Percentiles rank a stretch among this genome's conserved stretches.
Evolutionary conservation across 2,329 filamentous ascomycete species (phyloP).

Genomic region (Fusarium mexicanum): DNA sequence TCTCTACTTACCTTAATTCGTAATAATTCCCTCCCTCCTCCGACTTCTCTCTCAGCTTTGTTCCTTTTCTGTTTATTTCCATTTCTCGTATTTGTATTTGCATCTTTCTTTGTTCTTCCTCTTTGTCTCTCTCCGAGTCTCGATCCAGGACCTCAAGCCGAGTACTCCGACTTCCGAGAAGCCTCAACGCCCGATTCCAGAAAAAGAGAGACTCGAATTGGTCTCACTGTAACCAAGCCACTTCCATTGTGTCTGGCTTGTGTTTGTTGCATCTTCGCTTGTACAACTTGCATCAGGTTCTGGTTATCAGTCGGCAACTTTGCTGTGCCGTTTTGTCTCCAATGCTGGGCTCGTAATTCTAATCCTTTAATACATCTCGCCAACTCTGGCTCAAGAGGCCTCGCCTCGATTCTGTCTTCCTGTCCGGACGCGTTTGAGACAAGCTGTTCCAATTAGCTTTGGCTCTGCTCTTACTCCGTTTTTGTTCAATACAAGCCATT

Average conservation of each 20-base stretch:
- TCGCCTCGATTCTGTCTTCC: conserved; percentile 14
- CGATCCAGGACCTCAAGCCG: neutral
- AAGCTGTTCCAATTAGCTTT: conserved; percentile 24
- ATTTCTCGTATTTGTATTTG: conserved; percentile 17
- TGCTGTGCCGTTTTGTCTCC: conserved; percentile 33
- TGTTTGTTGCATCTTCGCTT: conserved; percentile 32
- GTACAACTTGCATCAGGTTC: conserved; percentile 22
- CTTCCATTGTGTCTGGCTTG: conserved; percentile 25
- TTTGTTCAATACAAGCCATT: conserved; percentile 9
- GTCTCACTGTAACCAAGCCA: conserved; percentile 35
- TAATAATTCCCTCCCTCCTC: conserved; percentile 32
- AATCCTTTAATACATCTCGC: conserved; percentile 43
- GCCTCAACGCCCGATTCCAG: conserved; percentile 29
- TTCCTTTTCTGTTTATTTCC: conserved; percentile 3
- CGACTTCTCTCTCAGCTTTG: conserved; percentile 6
- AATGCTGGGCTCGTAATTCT: conserved; percentile 45
- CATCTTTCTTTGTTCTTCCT: conserved; percentile 12
- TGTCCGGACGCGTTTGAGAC: conserved; percentile 31
- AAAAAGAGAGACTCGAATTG: conserved; percentile 13
- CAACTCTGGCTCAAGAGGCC: conserved; percentile 25
- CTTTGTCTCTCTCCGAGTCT: conserved; percentile 18
- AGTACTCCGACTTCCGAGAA: conserved; percentile 21
- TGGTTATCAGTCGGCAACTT: conserved; percentile 34
- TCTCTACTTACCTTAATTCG: conserved; percentile 17
- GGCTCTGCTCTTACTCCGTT: neutral